Conservation (phyloP, 2,329 filamentous ascomycete genomes). For the Fusarium luffae region DNA sequence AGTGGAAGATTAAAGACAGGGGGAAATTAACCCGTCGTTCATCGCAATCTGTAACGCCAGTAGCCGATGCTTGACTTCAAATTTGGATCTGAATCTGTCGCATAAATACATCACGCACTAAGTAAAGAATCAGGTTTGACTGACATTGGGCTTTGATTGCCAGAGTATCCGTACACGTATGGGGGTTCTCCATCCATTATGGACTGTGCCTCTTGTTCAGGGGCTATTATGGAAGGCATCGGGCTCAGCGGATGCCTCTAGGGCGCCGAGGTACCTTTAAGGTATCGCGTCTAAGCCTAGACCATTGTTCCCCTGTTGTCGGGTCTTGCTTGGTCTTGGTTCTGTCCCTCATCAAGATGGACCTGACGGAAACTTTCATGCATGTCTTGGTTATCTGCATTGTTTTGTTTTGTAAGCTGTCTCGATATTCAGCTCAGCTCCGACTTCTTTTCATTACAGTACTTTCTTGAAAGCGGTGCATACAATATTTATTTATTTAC, state of each 20-base stretch:
- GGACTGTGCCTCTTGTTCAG: constrained; percentile 31
- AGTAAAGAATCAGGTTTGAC: not conserved
- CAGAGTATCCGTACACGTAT: not conserved
- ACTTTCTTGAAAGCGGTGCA: not conserved
- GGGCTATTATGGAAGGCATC: constrained; percentile 20
- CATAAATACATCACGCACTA: constrained; percentile 4
- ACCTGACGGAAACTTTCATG: constrained; percentile 29
- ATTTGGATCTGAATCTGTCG: constrained; percentile 1
- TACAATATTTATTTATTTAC: not conserved
- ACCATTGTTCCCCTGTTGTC: constrained; percentile 7
- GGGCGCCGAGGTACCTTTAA: constrained; percentile 26
- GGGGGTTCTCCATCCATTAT: not conserved
- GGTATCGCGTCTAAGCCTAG: constrained; percentile 22
- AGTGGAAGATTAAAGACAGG: constrained; percentile 32
- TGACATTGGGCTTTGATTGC: not conserved
- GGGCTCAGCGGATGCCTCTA: constrained; percentile 25
- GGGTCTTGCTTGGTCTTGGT: not conserved
- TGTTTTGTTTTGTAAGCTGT: constrained; percentile 8
- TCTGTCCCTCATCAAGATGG: not conserved
- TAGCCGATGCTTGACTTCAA: not conserved
- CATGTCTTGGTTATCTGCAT: constrained; percentile 24
- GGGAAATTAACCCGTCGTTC: constrained; percentile 29
- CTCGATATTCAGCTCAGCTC: not conserved
- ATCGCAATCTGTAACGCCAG: constrained; percentile 29
- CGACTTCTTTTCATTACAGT: not conserved